A percentile compares a stretch with the other conserved stretches of the same genome.
These are phyloP conservation scores for Tritrichomonas musculus DNA, from an alignment of 208 protist genomes.

Conservation along the genomic window DNA sequence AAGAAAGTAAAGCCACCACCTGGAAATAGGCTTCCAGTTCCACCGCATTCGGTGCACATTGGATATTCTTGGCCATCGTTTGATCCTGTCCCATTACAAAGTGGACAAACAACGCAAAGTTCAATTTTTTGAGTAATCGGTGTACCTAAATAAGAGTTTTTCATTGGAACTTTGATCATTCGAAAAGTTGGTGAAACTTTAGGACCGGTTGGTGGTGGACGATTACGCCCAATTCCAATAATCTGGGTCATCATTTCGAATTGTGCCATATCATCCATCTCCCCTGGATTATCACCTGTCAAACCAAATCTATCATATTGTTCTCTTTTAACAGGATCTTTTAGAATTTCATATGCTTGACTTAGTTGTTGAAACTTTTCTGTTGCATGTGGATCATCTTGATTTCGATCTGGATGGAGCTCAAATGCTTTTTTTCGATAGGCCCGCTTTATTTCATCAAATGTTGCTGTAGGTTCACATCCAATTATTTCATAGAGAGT, in stretches of 20 bases:
- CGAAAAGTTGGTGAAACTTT: background rate
- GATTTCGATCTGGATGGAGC: conserved; percentile 39
- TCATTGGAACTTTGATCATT: background rate
- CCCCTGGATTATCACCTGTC: background rate
- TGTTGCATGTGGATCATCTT: conserved; percentile 6
- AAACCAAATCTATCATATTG: background rate
- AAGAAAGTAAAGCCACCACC: background rate
- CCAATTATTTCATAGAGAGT: conserved; percentile 31
- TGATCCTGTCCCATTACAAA: background rate
- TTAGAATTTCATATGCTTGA: conserved; percentile 27
- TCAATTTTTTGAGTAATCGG: background rate
- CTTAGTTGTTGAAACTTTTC: background rate
- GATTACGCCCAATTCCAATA: background rate
- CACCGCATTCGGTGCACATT: background rate
- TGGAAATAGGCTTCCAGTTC: background rate
- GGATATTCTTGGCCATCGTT: background rate
- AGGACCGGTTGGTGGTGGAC: background rate
- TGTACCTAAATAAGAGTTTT: background rate
- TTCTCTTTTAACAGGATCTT: background rate
- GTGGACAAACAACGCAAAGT: background rate
- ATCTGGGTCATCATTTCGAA: background rate
- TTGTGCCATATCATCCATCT: background rate
- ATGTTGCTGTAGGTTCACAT: background rate
- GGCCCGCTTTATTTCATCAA: conserved; percentile 21
- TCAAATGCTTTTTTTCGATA: conserved; percentile 32